Percentiles rank a stretch among this genome's conserved stretches.
phyloP scores from a whole-genome alignment of 192 early-diverging fungal genomes.

The Irineochytrium annulatum region DNA sequence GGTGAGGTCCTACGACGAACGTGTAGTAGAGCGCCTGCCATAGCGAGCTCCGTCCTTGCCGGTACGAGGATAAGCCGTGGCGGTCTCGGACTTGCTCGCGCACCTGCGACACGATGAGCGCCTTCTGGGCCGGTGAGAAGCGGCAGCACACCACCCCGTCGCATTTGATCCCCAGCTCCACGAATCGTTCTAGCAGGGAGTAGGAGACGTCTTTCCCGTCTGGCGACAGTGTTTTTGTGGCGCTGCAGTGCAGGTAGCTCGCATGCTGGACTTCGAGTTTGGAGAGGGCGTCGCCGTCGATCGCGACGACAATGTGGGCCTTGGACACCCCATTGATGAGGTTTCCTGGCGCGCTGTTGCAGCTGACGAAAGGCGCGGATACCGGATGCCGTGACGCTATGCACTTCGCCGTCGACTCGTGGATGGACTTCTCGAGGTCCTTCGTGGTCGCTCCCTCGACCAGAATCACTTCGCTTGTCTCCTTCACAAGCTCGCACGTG shows the following conservation, averaged over 20 bases:
- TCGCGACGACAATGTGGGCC: constrained; percentile 22
- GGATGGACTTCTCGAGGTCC: neutral
- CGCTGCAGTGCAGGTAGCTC: constrained; percentile 42
- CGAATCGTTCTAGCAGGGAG: constrained; percentile 42
- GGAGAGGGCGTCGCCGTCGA: constrained; percentile 22
- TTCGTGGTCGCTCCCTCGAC: constrained; percentile 1
- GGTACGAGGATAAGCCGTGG: too few relatives aligned
- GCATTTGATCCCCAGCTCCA: constrained; percentile 66
- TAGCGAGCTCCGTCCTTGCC: neutral
- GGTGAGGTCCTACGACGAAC: constrained; percentile 10
- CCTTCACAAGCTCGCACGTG: constrained; percentile 67
- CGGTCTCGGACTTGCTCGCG: constrained; percentile 20
- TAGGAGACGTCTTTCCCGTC: too few relatives aligned
- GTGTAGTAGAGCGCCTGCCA: neutral
- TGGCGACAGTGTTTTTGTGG: too few relatives aligned
- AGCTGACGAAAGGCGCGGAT: neutral
- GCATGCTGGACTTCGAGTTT: constrained; percentile 35
- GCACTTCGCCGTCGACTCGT: neutral
- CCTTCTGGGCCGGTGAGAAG: constrained; percentile 84
- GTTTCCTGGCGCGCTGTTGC: neutral
- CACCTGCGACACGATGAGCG: constrained; percentile 61
- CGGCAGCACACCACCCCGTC: constrained; percentile 86
- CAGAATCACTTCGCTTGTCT: constrained; percentile 35
- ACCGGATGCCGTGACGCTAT: neutral
- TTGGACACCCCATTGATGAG: neutral